phyloP scores from a whole-genome alignment of 2,329 filamentous ascomycete species.

The Phaeosphaeriaceae sp. region DNA sequence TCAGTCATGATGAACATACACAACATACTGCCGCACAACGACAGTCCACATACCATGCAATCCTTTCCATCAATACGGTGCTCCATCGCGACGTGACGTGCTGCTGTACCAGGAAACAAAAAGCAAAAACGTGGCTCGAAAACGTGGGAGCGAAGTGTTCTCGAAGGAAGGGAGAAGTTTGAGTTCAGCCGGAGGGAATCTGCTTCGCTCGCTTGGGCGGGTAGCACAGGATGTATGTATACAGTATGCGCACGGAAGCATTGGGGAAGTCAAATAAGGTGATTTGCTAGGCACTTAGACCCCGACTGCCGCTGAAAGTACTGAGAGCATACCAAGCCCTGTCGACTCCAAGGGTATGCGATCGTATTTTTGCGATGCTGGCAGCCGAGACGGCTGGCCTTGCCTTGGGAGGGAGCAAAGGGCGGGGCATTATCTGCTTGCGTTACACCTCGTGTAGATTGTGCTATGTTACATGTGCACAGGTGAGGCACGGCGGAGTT shows the following conservation, averaged over 20 bases:
- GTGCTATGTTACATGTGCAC: not conserved
- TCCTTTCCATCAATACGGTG: conserved; percentile 27
- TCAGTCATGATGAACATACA: not conserved
- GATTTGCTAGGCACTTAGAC: not conserved
- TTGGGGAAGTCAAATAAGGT: not conserved
- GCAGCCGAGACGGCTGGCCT: not conserved
- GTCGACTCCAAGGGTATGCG: not conserved
- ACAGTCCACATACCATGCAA: conserved; percentile 16
- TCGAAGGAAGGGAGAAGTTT: not conserved
- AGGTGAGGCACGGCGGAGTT: not conserved
- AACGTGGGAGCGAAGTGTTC: not conserved
- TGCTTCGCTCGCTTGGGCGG: not conserved
- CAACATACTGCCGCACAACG: not conserved
- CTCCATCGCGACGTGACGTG: conserved; percentile 11
- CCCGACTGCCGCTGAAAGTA: not conserved
- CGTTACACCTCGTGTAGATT: not conserved
- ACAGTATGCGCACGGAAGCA: not conserved
- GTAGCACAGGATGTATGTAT: not conserved
- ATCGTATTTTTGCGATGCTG: not conserved
- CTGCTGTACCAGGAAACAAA: not conserved
- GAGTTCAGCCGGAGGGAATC: not conserved
- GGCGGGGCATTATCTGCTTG: not conserved
- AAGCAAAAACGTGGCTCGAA: not conserved
- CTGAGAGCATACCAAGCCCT: not conserved
- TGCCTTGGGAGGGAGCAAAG: not conserved